Percentiles rank a stretch among this genome's conserved stretches.
Conservation (phyloP, 441 rosid genomes). For the Croton laevigatus region DNA sequence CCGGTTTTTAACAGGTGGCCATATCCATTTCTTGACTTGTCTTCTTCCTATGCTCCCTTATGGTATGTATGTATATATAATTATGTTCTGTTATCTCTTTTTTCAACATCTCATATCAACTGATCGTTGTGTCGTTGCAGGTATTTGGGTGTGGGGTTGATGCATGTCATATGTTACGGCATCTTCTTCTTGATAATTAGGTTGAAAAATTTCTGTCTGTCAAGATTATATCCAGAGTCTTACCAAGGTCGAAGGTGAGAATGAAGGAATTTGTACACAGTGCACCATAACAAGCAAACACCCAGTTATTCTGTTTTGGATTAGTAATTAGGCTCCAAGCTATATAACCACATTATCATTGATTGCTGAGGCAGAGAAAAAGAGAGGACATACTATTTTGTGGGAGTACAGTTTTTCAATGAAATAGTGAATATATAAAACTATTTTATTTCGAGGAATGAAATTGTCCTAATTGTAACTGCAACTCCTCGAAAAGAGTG, state of each 20-base stretch:
- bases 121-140: slow-evolving; percentile 35
- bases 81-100: background rate
- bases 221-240: slow-evolving; percentile 47
- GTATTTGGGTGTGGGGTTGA: slow-evolving; percentile 66
- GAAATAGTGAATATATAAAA: background rate
- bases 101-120: background rate
- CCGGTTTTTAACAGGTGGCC: slow-evolving; percentile 69
- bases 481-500: background rate
- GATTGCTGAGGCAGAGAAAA: background rate
- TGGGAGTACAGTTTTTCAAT: background rate
- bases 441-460: background rate
- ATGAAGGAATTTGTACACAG: background rate
- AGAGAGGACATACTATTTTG: background rate
- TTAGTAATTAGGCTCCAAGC: background rate
- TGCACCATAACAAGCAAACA: background rate
- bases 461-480: slow-evolving; percentile 2
- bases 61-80: slow-evolving; percentile 47
- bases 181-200: slow-evolving; percentile 52
- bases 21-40: slow-evolving; percentile 81
- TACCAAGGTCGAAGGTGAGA: slow-evolving; percentile 31
- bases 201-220: slow-evolving; percentile 53
- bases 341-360: background rate
- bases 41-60: slow-evolving; percentile 65
- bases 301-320: background rate
- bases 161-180: slow-evolving; percentile 65